Base-by-base conservation (phyloP, 2,329 filamentous ascomycete species). In the Aspergillus felis region DNA sequence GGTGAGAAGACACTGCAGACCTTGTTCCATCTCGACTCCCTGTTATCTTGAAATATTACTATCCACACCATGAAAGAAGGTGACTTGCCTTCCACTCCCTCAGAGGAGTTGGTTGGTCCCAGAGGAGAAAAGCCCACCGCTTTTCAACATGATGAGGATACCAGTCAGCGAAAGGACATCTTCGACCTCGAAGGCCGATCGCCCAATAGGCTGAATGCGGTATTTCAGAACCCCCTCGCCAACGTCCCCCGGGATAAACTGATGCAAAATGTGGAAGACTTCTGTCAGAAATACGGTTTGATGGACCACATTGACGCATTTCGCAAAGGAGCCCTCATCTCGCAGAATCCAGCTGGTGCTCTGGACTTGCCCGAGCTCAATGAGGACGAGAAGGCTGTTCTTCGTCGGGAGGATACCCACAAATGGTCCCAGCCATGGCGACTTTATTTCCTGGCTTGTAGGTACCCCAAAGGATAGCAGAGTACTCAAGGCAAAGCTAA, bases 151-250 rank as follows among this genome's bases (percentile, higher is more conserved):
- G 42, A 46, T 4, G 42, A 46, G 20, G 9, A 12, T 24, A 6
- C 42, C 8, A 46, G 20, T 24, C 42, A 22, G n/a, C 20, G 10
- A 46, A 46, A 46, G 20, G 57, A 57, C 10, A 53, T 67, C 20
- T 63, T 63, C 29, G 70, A 72, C 46, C 25, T 71, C 8, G 69
- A 71, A 50, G 54, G 57, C 7, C 64, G 59, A 3, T 50, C 63
- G 10, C 53, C 58, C 2, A 62, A 63, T 46, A 67, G 66, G 17
- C 61, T 76, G 10, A 74, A 68, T 58, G 69, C 74, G 8, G 60
- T 72, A 57, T 77, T 84, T 55, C 76, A 79, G 54, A 87, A 87
- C 44, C 82, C 82, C 10, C 74, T 88, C 3, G 79, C 75, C 1
- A 81, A 79, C 0, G 76, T 87, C 7, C 76, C 81, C 1, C 77